phyloP scores from a whole-genome alignment of 2,329 filamentous ascomycete species.

The Apiospora koreana region DNA sequence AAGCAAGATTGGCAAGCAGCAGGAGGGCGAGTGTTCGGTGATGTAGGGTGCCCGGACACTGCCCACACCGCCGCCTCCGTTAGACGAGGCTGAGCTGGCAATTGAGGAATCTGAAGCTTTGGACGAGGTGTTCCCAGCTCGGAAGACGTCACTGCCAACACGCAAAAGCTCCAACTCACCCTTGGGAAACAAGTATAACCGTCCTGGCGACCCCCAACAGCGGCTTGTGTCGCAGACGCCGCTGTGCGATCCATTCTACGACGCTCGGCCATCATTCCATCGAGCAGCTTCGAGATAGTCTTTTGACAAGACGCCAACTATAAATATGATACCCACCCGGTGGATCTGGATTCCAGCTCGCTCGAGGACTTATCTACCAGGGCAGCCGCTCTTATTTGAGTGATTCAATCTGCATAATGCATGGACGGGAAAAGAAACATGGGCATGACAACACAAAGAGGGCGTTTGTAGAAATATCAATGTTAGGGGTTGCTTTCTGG shows the following conservation, averaged over 20 bases:
- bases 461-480: slow-evolving; percentile 9
- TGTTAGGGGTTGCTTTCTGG: not conserved
- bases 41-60: slow-evolving; percentile 58
- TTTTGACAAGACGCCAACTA: slow-evolving; percentile 2
- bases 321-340: slow-evolving; percentile 3
- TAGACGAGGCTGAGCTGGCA: not conserved
- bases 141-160: slow-evolving; percentile 12
- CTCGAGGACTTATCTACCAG: not conserved
- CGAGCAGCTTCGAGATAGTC: slow-evolving; percentile 1
- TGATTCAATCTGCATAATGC: not conserved
- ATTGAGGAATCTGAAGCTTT: not conserved
- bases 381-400: not conserved
- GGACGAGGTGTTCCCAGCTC: slow-evolving; percentile 7
- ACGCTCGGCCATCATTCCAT: not conserved
- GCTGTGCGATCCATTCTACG: not conserved
- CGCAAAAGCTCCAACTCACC: not conserved
- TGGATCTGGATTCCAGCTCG: not conserved
- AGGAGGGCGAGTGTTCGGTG: slow-evolving; percentile 83
- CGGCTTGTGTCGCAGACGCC: not conserved
- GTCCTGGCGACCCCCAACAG: not conserved
- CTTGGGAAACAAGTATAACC: not conserved
- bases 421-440: slow-evolving; percentile 4
- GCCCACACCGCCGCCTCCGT: not conserved
- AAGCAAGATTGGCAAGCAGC: slow-evolving; percentile 78
- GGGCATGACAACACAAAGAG: not conserved